Conservation (phyloP, 2,329 filamentous ascomycete species). For the Colletotrichum neosansevieriae region DNA sequence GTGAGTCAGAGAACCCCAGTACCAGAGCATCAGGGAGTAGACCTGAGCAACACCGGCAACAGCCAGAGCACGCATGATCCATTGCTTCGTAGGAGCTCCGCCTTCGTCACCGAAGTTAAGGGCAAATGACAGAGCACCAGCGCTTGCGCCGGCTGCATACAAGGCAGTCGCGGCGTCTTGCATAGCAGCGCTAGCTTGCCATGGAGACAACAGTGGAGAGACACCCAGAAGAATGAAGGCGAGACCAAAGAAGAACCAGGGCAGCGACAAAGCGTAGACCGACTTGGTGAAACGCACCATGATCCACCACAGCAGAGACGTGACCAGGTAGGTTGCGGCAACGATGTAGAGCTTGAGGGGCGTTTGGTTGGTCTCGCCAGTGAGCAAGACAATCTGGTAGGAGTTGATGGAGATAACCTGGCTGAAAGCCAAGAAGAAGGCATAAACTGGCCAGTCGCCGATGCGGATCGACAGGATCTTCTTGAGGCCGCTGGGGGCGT, state of each 20-base stretch:
- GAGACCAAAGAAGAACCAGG: constrained; percentile 72
- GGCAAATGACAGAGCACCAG: constrained; percentile 74
- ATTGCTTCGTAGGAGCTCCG: constrained; percentile 71
- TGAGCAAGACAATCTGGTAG: constrained; percentile 76
- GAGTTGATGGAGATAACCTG: constrained; percentile 75
- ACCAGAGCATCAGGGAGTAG: constrained; percentile 75
- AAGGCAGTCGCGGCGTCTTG: constrained; percentile 71
- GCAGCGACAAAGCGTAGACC: constrained; percentile 67
- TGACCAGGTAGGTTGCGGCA: constrained; percentile 68
- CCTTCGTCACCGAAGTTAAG: constrained; percentile 76
- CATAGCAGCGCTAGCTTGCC: constrained; percentile 56
- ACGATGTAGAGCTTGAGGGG: constrained; percentile 71
- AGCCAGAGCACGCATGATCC: constrained; percentile 75
- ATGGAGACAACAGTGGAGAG: constrained; percentile 64
- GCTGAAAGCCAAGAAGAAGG: constrained; percentile 70
- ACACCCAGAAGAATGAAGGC: constrained; percentile 74
- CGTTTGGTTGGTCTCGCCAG: constrained; percentile 70
- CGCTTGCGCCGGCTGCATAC: constrained; percentile 72
- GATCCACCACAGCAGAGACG: constrained; percentile 72
- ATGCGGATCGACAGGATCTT: constrained; percentile 65
- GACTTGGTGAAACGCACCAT: constrained; percentile 70
- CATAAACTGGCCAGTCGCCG: constrained; percentile 74
- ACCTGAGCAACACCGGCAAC: constrained; percentile 77
- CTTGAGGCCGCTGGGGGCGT: constrained; percentile 66
- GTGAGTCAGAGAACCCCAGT: constrained; percentile 63